A percentile compares a stretch with the other conserved stretches of the same genome.
phyloP scores from a whole-genome alignment of 139 green algal genomes.

The Choricystis sp. region DNA sequence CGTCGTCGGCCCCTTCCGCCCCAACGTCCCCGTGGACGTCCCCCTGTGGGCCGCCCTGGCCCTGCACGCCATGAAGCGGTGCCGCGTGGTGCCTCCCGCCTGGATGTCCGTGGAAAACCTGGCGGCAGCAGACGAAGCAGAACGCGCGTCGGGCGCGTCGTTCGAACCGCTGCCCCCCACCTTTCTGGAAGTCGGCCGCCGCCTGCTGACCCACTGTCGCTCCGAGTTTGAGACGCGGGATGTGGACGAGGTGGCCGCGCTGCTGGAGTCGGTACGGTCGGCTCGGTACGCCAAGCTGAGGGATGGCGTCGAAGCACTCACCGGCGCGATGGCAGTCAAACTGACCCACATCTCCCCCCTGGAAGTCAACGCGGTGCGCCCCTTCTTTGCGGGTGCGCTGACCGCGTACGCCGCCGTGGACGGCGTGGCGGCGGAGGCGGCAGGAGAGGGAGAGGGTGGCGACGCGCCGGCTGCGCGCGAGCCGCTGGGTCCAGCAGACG shows the following conservation, averaged over 20 bases:
- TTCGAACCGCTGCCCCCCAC: not conserved
- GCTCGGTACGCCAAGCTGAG: conserved; percentile 65
- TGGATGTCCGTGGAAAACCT: conserved; percentile 51
- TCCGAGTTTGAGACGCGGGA: not conserved
- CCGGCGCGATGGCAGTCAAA: conserved; percentile 54
- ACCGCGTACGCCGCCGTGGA: not conserved
- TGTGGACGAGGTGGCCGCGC: conserved; percentile 28
- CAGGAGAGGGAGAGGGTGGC: not conserved
- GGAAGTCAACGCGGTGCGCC: conserved; percentile 66
- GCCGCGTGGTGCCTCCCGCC: conserved; percentile 43
- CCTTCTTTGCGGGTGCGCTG: conserved; percentile 43
- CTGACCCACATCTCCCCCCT: conserved; percentile 67
- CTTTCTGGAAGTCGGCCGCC: not conserved
- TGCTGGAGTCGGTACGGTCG: conserved; percentile 54
- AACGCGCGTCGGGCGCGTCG: not conserved
- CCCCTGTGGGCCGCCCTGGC: conserved; percentile 67
- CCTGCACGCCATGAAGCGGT: conserved; percentile 57
- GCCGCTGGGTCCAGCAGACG: no score
- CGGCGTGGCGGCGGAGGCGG: no score
- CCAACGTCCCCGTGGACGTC: conserved; percentile 50
- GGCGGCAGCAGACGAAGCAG: conserved; percentile 14
- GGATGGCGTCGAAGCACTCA: conserved; percentile 45
- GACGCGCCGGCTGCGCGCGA: no score
- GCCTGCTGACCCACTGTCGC: not conserved
- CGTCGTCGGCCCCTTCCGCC: conserved; percentile 56